Base-by-base conservation (phyloP, 2,329 filamentous ascomycete species). In the Nemania serpens region DNA sequence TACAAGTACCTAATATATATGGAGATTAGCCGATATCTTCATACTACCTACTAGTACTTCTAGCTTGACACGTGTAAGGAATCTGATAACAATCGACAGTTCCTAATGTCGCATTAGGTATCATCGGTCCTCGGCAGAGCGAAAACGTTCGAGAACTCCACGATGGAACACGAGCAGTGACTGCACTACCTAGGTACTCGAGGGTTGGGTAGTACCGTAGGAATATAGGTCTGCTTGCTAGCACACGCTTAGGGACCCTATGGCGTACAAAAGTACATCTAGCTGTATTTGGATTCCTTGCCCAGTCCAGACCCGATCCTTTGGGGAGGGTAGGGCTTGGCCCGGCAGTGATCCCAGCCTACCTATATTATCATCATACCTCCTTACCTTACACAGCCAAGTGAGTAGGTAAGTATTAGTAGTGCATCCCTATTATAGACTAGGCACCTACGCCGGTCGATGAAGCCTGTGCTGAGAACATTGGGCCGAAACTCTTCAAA, bases 221-320 rank as follows among this genome's bases (percentile, higher is more conserved):
- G 25, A 29, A 29, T 29, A n/a, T 29, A 29, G n/a, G n/a, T n/a
- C n/a, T n/a, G n/a, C n/a, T n/a, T 29, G 25, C 25, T 29, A 29
- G 25, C n/a, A n/a, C n/a, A n/a, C n/a, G 25, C 7, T 29, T 29
- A 29, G 25, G 25, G 3, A 29, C 25, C 25, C 7, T 29, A 29
- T 3, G 7, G 25, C 25, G 25, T 17, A 45, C 51, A 54, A 54
- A 54, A 54, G 51, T 22, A 54, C 51, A 18, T 18, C 34, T 33
- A 25, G 10, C 41, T 37, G 15, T 15, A 46, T 54, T 22, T 5
- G 43, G 36, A 34, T 43, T 43, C 25, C 25, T 29, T 7, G 25
- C 25, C 25, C 25, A 29, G 25, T 29, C 25, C 25, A 29, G 25
- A 29, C 25, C 25, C 41, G 20, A 20, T 43, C 41, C 41, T 43